A percentile compares a stretch with the other conserved stretches of the same genome.
These are phyloP conservation scores for Neurospora tetrasperma DNA, from an alignment of 495 filamentous ascomycete species.

Conservation along the genomic window DNA sequence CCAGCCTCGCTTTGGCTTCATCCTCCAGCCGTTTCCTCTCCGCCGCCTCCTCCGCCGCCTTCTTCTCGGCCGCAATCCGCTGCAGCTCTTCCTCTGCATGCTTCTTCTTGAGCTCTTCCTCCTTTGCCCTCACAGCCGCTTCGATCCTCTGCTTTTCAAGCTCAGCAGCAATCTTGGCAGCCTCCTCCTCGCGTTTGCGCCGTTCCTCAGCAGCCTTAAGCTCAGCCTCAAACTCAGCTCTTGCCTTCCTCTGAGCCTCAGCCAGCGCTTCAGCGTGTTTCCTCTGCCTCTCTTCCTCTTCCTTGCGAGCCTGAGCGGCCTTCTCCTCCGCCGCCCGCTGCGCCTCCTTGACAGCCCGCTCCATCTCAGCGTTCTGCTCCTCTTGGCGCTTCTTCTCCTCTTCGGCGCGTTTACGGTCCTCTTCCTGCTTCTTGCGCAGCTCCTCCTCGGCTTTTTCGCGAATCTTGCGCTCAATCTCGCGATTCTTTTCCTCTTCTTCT, in stretches of 20 bases:
- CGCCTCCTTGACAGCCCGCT: constrained; percentile 26
- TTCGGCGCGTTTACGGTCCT: constrained; percentile 27
- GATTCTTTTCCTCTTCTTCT: constrained; percentile 30
- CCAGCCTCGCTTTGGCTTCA: constrained; percentile 38
- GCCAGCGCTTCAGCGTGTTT: constrained; percentile 20
- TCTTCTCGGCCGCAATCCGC: constrained; percentile 21
- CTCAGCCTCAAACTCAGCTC: constrained; percentile 27
- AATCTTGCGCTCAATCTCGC: constrained; percentile 35
- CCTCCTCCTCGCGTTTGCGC: not conserved
- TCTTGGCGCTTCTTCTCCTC: constrained; percentile 23
- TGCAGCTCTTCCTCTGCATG: constrained; percentile 24
- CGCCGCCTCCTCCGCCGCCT: constrained; percentile 21
- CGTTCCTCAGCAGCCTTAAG: constrained; percentile 40
- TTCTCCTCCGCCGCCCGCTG: constrained; percentile 36
- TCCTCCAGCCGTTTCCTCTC: constrained; percentile 20
- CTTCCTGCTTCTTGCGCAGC: constrained; percentile 27
- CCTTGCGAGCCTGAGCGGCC: constrained; percentile 24
- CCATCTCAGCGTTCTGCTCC: constrained; percentile 25
- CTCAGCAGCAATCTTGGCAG: constrained; percentile 11
- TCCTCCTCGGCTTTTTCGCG: constrained; percentile 32
- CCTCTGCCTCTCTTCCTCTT: constrained; percentile 25
- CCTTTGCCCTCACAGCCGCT: constrained; percentile 19
- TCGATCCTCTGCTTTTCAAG: constrained; percentile 25
- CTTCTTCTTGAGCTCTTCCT: constrained; percentile 19
- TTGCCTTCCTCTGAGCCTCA: constrained; percentile 14